These are phyloP conservation scores for Warburgia ugandensis DNA, from an alignment of 164 flowering plant species.

Conservation along the genomic window DNA sequence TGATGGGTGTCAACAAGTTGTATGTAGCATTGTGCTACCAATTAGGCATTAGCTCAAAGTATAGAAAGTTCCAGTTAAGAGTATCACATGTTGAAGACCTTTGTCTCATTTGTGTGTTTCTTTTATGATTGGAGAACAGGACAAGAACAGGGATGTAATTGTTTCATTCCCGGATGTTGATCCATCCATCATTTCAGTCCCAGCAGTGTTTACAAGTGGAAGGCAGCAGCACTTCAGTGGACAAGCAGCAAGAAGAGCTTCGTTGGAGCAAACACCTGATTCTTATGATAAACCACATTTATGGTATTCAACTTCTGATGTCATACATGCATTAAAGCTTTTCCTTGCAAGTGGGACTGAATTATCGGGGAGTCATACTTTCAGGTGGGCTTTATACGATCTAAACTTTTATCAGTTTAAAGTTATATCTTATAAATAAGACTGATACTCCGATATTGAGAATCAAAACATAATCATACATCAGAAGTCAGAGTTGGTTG, in stretches of 20 bases:
- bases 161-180: conserved; percentile 72
- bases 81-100: neutral
- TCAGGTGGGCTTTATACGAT: conserved; percentile 33
- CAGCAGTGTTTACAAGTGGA: conserved; percentile 9
- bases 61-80: neutral
- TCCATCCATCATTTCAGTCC: conserved; percentile 35
- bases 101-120: neutral
- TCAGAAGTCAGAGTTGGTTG: no score
- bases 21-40: no score
- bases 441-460: no score
- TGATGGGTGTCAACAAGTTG: no score
- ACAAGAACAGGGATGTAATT: conserved; percentile 75
- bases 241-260: conserved; percentile 18
- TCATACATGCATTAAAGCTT: conserved; percentile 52
- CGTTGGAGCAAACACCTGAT: conserved; percentile 19
- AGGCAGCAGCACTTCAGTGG: conserved; percentile 4
- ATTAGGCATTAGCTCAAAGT: no score
- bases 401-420: no score
- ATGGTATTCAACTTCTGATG: conserved; percentile 68
- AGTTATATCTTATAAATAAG: no score
- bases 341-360: conserved; percentile 46
- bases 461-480: no score
- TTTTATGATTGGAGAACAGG: conserved; percentile 26
- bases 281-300: conserved; percentile 57
- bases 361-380: conserved; percentile 41